A percentile compares a stretch with the other conserved stretches of the same genome.
These are phyloP conservation scores for Corchorus capsularis DNA, from an alignment of 345 rosid genomes.

Conservation along the genomic window DNA sequence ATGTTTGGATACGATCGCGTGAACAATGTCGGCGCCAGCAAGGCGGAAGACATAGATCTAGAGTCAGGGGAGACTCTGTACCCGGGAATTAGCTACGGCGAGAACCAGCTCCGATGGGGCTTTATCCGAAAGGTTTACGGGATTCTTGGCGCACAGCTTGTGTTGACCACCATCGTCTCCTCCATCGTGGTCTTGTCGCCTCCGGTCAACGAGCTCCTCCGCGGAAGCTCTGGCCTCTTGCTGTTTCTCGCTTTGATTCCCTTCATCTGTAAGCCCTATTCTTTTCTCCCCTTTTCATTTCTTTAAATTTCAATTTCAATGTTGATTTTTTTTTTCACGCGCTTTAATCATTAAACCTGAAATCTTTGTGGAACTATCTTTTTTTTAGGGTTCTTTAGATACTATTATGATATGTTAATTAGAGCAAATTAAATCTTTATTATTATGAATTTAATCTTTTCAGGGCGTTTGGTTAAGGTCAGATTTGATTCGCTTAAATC, in stretches of 20 bases:
- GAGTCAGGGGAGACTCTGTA: constrained; percentile 76
- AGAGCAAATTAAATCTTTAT: neutral
- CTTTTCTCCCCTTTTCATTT: neutral
- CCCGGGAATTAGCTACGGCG: constrained; percentile 80
- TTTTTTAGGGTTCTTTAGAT: constrained; percentile 5
- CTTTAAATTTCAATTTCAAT: neutral
- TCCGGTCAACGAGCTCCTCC: constrained; percentile 67
- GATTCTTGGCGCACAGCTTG: constrained; percentile 76
- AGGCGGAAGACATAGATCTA: constrained; percentile 48
- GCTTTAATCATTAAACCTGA: neutral
- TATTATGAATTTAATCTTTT: neutral
- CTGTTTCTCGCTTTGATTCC: constrained; percentile 74
- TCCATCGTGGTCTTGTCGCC: constrained; percentile 63
- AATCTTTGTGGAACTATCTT: neutral
- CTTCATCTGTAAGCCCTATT: constrained; percentile 58
- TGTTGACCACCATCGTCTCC: constrained; percentile 81
- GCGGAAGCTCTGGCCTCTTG: constrained; percentile 71
- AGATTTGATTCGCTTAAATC: neutral
- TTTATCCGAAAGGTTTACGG: constrained; percentile 92
- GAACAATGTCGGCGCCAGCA: constrained; percentile 35
- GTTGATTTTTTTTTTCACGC: neutral
- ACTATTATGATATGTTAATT: neutral
- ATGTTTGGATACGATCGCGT: constrained; percentile 65
- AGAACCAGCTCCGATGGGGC: constrained; percentile 93
- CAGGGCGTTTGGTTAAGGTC: neutral